These are phyloP conservation scores for Mycena vulgaris DNA, from an alignment of 768 basidiomycete species.

Conservation along the genomic window DNA sequence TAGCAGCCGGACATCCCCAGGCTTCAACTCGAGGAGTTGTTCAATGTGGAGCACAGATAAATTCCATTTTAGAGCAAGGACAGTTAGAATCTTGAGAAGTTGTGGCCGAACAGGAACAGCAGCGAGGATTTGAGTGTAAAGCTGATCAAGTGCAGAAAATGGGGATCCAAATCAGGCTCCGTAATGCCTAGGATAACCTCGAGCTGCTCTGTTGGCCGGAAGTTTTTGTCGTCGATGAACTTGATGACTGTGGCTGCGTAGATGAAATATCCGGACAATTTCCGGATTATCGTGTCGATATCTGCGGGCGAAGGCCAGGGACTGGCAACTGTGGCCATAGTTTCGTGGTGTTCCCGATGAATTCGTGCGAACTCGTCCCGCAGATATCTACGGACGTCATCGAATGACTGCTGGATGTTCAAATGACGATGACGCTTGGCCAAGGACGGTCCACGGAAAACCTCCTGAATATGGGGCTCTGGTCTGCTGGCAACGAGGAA, in stretches of 20 bases:
- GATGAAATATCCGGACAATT: slow-evolving; percentile 46
- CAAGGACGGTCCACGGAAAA: slow-evolving; percentile 19
- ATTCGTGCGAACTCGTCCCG: slow-evolving; percentile 1
- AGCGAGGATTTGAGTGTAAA: slow-evolving; percentile 7
- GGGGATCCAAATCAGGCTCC: not conserved
- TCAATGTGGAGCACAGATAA: not conserved
- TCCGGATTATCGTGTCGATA: slow-evolving; percentile 33
- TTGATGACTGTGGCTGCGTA: slow-evolving; percentile 33
- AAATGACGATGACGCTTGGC: not conserved
- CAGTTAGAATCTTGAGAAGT: not conserved
- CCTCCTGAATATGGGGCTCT: slow-evolving; percentile 40
- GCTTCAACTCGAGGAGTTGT: slow-evolving; percentile 6
- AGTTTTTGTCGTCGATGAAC: slow-evolving; percentile 20
- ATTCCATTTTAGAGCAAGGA: not conserved
- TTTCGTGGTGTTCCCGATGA: not conserved
- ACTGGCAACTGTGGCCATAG: not conserved
- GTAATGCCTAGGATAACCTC: not conserved
- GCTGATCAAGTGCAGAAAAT: too few species aligned
- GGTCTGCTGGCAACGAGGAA: slow-evolving; percentile 49
- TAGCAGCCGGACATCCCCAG: too few species aligned
- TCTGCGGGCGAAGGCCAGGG: slow-evolving; percentile 40
- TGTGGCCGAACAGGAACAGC: not conserved
- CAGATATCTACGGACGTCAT: slow-evolving; percentile 39
- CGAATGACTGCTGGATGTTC: slow-evolving; percentile 30
- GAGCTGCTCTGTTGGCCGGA: slow-evolving; percentile 15